A percentile compares a stretch with the other conserved stretches of the same genome.
phyloP scores from a whole-genome alignment of 371 early-diverging fungal genomes.

The Zopfochytrium polystomum region DNA sequence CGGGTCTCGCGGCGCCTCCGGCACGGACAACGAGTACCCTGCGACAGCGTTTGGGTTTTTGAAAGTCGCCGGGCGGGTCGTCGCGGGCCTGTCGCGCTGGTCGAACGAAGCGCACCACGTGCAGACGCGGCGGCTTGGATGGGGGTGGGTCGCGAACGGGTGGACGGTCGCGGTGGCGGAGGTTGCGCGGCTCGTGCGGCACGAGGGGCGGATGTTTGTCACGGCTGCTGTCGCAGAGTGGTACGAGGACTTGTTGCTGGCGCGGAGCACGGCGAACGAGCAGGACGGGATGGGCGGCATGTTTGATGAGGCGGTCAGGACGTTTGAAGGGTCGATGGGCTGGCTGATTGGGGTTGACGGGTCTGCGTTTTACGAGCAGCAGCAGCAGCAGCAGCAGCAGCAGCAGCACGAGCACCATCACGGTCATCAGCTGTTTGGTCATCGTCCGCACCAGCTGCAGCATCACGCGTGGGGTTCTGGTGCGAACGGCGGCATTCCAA shows the following conservation, averaged over 20 bases:
- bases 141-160: constrained; percentile 66
- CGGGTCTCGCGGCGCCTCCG: constrained; percentile 10
- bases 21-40: constrained; percentile 47
- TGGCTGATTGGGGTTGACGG: constrained; percentile 18
- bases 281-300: constrained; percentile 4
- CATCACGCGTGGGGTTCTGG: too few species aligned
- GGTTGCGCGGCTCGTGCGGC: constrained; percentile 62
- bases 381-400: background rate
- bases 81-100: constrained; percentile 74
- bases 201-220: constrained; percentile 73
- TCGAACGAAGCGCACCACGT: constrained; percentile 65
- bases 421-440: too few species aligned
- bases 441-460: too few species aligned
- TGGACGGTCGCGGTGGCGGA: constrained; percentile 76
- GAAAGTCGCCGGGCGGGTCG: constrained; percentile 61
- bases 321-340: constrained; percentile 50
- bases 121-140: constrained; percentile 59
- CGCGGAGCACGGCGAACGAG: background rate
- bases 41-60: constrained; percentile 73
- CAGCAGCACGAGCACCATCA: constrained; percentile 4
- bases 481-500: too few species aligned
- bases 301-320: constrained; percentile 60
- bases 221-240: constrained; percentile 69
- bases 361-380: background rate
- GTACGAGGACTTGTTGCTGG: constrained; percentile 52